phyloP scores from a whole-genome alignment of 2,329 filamentous ascomycete species.

The Paecilomyces dactylethromorphus region DNA sequence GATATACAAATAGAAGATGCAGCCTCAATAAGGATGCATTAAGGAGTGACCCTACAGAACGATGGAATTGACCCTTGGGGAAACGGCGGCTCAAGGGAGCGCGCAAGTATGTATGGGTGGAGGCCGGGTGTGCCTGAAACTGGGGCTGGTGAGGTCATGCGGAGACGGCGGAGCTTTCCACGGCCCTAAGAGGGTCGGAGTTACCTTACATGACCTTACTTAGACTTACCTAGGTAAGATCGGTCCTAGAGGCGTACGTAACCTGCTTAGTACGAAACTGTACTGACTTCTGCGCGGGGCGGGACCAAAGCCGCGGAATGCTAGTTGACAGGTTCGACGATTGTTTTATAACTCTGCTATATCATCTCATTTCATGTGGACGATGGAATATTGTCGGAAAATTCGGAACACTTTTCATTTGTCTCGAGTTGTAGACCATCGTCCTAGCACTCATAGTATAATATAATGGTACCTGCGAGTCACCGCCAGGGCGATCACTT shows the following conservation, averaged over 20 bases:
- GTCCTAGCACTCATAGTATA: background rate
- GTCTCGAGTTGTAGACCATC: background rate
- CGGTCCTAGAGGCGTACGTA: too few species aligned
- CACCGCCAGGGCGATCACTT: background rate
- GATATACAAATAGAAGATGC: background rate
- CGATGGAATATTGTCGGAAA: background rate
- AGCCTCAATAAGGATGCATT: background rate
- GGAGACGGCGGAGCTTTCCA: constrained; percentile 4
- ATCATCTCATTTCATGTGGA: too few species aligned
- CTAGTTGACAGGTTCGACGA: too few species aligned
- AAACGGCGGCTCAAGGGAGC: background rate
- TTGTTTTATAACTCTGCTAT: too few species aligned
- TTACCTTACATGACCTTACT: too few species aligned
- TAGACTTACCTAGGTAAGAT: too few species aligned
- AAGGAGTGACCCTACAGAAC: background rate
- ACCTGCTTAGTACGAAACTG: too few species aligned
- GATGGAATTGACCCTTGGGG: background rate
- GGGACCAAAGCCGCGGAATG: too few species aligned
- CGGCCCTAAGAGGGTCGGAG: background rate
- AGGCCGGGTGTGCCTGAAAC: background rate
- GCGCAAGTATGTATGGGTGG: background rate
- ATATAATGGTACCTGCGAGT: background rate
- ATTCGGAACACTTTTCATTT: background rate
- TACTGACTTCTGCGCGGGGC: too few species aligned
- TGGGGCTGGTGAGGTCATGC: constrained; percentile 18